Evolutionary conservation across 140 eudicot species (phyloP).

Genomic region (Oenanthe javanica): DNA sequence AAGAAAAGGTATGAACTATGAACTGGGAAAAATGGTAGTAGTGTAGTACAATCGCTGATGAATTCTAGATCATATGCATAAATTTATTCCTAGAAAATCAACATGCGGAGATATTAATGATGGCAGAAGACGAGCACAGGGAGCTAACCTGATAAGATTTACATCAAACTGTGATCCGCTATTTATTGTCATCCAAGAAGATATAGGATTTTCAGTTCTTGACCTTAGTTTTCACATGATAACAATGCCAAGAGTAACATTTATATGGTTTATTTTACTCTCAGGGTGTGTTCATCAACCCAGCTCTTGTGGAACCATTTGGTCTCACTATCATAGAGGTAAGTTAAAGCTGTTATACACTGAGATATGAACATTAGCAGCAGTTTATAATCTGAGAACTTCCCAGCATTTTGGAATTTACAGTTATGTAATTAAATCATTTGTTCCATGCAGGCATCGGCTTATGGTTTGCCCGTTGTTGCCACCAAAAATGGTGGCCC

Average conservation of each 20-base stretch:
- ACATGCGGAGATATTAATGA: neutral
- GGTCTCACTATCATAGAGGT: conserved; percentile 81
- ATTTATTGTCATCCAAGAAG: conserved; percentile 1
- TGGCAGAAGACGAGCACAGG: neutral
- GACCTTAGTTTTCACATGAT: conserved; percentile 9
- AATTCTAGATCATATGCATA: neutral
- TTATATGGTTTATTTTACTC: conserved; percentile 15
- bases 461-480: conserved; percentile 78
- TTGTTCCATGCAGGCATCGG: conserved; percentile 58
- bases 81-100: neutral
- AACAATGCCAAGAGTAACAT: conserved; percentile 13
- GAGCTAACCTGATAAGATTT: neutral
- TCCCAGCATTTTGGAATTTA: neutral
- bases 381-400: neutral
- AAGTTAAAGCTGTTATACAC: neutral
- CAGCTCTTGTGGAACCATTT: conserved; percentile 85
- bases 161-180: neutral
- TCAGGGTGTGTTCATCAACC: conserved; percentile 89
- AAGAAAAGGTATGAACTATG: neutral
- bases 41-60: too few relatives aligned
- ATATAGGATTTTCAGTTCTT: neutral
- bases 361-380: neutral
- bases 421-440: conserved; percentile 10
- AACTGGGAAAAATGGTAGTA: neutral
- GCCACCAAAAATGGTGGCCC: conserved; percentile 92